Evolutionary conservation across 352 stramenopile species (phyloP).

Genomic region (Globisporangium paddicum): DNA sequence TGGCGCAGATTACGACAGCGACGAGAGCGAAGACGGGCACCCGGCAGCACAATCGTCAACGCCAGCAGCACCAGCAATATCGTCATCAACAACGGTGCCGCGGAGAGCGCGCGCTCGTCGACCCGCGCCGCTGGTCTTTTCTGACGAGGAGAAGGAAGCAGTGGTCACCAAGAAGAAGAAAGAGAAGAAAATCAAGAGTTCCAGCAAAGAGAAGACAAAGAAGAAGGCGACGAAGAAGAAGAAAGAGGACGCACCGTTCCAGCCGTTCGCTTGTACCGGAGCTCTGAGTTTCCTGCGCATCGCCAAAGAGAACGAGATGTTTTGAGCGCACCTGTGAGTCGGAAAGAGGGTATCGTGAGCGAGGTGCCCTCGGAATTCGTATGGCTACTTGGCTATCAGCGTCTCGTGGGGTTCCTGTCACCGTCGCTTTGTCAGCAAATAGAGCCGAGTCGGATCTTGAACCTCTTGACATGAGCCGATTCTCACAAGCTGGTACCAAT

Average conservation of each 20-base stretch:
- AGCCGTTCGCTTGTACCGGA: slow-evolving; percentile 63
- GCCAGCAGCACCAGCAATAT: slow-evolving; percentile 9
- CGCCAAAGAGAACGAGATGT: slow-evolving; percentile 75
- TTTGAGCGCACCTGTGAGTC: slow-evolving; percentile 27
- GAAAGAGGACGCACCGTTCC: slow-evolving; percentile 26
- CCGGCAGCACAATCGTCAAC: not conserved
- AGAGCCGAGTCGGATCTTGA: no score
- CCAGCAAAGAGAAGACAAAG: slow-evolving; percentile 10
- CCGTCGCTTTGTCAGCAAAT: no score
- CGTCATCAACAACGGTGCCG: not conserved
- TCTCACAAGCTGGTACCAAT: no score
- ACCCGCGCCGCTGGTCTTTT: not conserved
- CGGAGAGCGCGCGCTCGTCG: slow-evolving; percentile 5
- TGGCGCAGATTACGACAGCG: slow-evolving; percentile 61
- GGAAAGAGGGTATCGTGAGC: not conserved
- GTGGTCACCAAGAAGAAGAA: not conserved
- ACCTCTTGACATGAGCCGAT: no score
- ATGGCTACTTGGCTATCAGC: not conserved
- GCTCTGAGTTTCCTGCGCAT: slow-evolving; percentile 50
- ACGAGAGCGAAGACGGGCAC: slow-evolving; percentile 46
- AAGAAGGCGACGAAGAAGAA: slow-evolving; percentile 24
- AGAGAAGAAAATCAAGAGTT: slow-evolving; percentile 5
- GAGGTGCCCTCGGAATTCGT: not conserved
- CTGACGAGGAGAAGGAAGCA: not conserved
- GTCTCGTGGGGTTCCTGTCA: no score